Conservation (phyloP, 2,329 filamentous ascomycete species). For the Blastomyces parvus region DNA sequence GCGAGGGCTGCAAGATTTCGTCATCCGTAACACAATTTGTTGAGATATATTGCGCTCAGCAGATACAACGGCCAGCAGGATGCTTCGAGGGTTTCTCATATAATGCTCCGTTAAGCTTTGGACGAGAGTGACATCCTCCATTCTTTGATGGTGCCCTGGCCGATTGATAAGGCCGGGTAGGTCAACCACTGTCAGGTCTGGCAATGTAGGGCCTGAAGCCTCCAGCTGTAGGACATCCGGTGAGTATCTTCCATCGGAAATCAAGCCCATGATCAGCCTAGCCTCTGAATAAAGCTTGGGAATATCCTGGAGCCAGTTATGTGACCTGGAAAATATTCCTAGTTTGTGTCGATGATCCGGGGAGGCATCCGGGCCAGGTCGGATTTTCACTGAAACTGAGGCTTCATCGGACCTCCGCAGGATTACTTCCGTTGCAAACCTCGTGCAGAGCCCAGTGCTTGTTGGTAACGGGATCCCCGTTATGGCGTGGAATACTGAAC, state of each 20-base stretch:
- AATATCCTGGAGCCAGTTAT: constrained; percentile 20
- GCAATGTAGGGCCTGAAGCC: constrained; percentile 50
- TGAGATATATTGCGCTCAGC: constrained; percentile 37
- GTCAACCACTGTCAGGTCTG: constrained; percentile 53
- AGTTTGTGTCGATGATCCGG: constrained; percentile 17
- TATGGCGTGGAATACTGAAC: constrained; percentile 16
- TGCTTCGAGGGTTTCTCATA: constrained; percentile 35
- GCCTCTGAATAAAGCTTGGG: constrained; percentile 21
- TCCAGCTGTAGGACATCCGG: constrained; percentile 50
- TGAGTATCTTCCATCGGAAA: constrained; percentile 17
- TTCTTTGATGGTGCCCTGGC: constrained; percentile 45
- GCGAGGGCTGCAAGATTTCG: constrained; percentile 26
- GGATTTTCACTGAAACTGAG: constrained; percentile 20
- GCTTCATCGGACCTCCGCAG: constrained; percentile 30
- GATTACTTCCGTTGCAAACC: constrained; percentile 52
- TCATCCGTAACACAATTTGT: constrained; percentile 34
- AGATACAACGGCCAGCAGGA: constrained; percentile 41
- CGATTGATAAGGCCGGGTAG: constrained; percentile 51
- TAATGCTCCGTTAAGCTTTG: constrained; percentile 38
- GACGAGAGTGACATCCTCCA: constrained; percentile 46
- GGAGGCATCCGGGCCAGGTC: constrained; percentile 17
- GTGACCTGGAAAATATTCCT: constrained; percentile 16
- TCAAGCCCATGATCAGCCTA: constrained; percentile 19
- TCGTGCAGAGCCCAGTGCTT: constrained; percentile 46
- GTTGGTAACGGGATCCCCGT: constrained; percentile 15